Conservation (phyloP, 495 filamentous ascomycete genomes). For the Aspergillus nidulans region DNA sequence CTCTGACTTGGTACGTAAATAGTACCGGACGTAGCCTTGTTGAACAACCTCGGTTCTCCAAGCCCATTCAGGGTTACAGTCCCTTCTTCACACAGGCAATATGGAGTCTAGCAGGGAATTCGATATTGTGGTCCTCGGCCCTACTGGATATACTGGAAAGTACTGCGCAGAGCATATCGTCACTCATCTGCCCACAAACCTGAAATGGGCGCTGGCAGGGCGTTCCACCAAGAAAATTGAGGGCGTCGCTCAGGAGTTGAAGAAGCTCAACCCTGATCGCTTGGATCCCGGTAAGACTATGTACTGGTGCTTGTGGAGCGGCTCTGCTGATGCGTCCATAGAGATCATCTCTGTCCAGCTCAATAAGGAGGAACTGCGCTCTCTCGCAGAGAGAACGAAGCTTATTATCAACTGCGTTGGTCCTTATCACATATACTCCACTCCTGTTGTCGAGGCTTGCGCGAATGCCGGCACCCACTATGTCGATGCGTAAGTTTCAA, state of each 20-base stretch:
- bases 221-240: constrained; percentile 72
- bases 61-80: too few relatives aligned
- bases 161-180: constrained; percentile 74
- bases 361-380: constrained; percentile 56
- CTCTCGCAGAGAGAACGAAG: constrained; percentile 68
- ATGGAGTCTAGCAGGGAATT: constrained; percentile 58
- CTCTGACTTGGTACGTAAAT: background rate
- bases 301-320: constrained; percentile 6
- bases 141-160: constrained; percentile 83
- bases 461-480: constrained; percentile 86
- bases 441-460: constrained; percentile 81
- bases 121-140: constrained; percentile 79
- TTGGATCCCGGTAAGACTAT: constrained; percentile 53
- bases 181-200: constrained; percentile 64
- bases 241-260: constrained; percentile 59
- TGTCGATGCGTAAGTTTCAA: constrained; percentile 58
- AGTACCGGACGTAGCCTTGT: background rate
- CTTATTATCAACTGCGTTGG: constrained; percentile 81
- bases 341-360: constrained; percentile 62
- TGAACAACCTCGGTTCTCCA: background rate
- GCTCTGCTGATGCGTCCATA: constrained; percentile 22
- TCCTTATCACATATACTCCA: constrained; percentile 75
- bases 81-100: too few relatives aligned
- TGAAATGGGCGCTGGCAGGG: constrained; percentile 89
- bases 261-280: constrained; percentile 64